Percentiles rank a stretch among this genome's conserved stretches.
phyloP scores from a whole-genome alignment of 2,329 filamentous ascomycete species.

The Bipolaris sorokiniana region DNA sequence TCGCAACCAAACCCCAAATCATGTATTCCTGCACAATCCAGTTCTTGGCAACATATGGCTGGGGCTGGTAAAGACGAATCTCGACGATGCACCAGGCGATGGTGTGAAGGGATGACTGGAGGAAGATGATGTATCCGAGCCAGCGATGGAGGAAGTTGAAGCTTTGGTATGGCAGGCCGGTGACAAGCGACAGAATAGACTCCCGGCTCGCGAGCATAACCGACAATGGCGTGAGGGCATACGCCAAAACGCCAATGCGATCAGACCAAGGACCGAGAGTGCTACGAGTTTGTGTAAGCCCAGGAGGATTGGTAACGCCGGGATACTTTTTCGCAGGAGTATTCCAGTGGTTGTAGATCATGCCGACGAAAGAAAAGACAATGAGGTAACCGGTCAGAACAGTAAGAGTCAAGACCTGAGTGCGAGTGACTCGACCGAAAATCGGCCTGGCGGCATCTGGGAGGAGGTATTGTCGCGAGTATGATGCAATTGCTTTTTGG shows the following conservation, averaged over 20 bases:
- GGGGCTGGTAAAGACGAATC: conserved; percentile 71
- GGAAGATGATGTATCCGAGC: conserved; percentile 74
- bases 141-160: conserved; percentile 71
- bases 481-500: conserved; percentile 49
- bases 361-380: conserved; percentile 69
- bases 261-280: conserved; percentile 72
- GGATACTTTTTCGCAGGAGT: conserved; percentile 67
- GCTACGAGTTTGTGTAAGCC: conserved; percentile 67
- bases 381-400: conserved; percentile 67
- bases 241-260: conserved; percentile 72
- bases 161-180: conserved; percentile 75
- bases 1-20: conserved; percentile 74
- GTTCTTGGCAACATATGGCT: conserved; percentile 63
- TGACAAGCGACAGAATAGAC: conserved; percentile 71
- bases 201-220: conserved; percentile 72
- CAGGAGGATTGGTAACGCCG: conserved; percentile 55
- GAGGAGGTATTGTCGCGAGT: conserved; percentile 62
- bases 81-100: conserved; percentile 74
- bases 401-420: conserved; percentile 69
- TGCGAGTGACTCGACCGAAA: conserved; percentile 71
- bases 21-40: conserved; percentile 72
- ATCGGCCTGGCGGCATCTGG: conserved; percentile 63
- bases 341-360: conserved; percentile 71
- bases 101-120: conserved; percentile 72
- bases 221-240: conserved; percentile 74